Evolutionary conservation across 805 yeast genomes (phyloP), one percentile per base, ranked within the genome.

Genomic region (Metschnikowia drakensbergensis): DNA sequence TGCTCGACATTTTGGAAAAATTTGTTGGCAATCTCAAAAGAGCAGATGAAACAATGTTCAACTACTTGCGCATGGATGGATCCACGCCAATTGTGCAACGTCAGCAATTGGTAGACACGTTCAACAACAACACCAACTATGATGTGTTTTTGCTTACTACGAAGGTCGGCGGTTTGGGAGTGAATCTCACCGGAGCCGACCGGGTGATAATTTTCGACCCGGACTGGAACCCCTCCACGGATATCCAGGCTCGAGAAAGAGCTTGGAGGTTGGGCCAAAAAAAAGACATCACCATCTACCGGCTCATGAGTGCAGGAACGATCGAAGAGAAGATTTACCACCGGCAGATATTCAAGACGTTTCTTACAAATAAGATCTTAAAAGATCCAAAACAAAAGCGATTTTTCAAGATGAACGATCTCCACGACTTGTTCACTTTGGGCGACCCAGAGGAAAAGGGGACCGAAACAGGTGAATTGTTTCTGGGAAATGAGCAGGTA

Each of bases 141-240:
- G 69, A 75, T 42, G 79, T 94, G 1, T 94, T 94, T 63, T 66
- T 94, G 23, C 69, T 94, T 34, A 94, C 99, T 0, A 94, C 99
- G 0, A 81, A 92, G 59, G 99, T 94, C 5, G 99, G 99, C 22
- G 99, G 99, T 0, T 70, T 94, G 35, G 99, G 99, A 22, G 88
- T 92, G 1, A 92, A 92, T 64, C 65, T 92, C 40, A 92, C 97
- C 0, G 98, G 98, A 3, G 98, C 99, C 0, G 90, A 90, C 55
- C 71, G 98, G 39, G 97, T 92, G 9, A 88, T 92, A 23, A 92
- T 92, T 11, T 92, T 79, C 63, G 99, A 92, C 60, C 99, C 99
- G 0, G 98, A 94, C 66, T 92, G 99, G 99, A 92, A 92, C 61
- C 99, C 99, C 0, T 89, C 97, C 0, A 94, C 98, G 0, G 99